Evolutionary conservation across 495 filamentous ascomycete species (phyloP).

Genomic region (Lasiosphaeris hirsuta): DNA sequence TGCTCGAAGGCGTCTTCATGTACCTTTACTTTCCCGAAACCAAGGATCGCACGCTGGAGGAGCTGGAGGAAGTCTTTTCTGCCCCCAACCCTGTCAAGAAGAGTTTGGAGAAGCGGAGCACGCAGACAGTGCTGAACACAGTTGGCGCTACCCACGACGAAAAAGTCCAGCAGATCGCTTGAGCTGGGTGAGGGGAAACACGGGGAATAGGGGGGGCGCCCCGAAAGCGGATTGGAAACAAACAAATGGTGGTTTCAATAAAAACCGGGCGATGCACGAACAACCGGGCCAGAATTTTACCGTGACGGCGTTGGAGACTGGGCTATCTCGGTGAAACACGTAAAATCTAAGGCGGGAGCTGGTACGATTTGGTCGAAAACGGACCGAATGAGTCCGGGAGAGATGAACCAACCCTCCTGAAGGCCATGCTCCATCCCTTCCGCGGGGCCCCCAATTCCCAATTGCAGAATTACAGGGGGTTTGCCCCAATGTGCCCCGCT

Average conservation of each 20-base stretch:
- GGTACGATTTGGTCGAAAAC: neutral
- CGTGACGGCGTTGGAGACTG: no score
- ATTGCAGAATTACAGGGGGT: neutral
- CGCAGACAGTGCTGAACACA: conserved; percentile 38
- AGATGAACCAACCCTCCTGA: neutral
- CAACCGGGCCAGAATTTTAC: no score
- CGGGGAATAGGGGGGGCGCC: no score
- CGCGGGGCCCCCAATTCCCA: no score
- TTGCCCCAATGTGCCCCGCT: neutral
- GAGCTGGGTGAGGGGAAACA: neutral
- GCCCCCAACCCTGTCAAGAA: conserved; percentile 51
- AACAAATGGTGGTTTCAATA: no score
- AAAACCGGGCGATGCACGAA: no score
- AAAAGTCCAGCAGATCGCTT: conserved; percentile 15
- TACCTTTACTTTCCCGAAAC: conserved; percentile 71
- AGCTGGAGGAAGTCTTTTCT: conserved; percentile 64
- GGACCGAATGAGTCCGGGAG: conserved; percentile 4
- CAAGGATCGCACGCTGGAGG: conserved; percentile 63
- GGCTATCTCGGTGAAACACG: no score
- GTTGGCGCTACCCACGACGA: conserved; percentile 28
- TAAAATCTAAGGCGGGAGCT: neutral
- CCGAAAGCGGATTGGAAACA: no score
- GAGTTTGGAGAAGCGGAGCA: conserved; percentile 47
- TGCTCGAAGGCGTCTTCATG: conserved; percentile 52
- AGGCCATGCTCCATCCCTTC: neutral